Evolutionary conservation across 139 green algal species (phyloP).

Genomic region (Haematococcus lacustris): DNA sequence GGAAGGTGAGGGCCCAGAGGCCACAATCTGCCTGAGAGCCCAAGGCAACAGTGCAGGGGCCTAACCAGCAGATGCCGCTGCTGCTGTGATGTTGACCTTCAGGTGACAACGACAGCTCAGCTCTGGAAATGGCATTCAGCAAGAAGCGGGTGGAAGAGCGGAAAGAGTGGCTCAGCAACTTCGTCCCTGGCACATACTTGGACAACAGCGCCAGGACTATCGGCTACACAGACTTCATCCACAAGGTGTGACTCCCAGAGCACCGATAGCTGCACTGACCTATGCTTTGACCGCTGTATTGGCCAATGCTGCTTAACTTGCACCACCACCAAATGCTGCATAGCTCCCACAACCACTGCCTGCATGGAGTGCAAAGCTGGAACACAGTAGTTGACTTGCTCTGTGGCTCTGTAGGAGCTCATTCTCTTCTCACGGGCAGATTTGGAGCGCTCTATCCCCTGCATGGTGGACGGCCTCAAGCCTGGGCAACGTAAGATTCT

Average conservation of each 20-base stretch:
- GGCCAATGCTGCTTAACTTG: too few relatives aligned
- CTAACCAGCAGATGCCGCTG: too few relatives aligned
- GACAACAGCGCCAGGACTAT: conserved; percentile 78
- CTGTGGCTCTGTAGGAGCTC: conserved; percentile 83
- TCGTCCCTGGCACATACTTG: conserved; percentile 85
- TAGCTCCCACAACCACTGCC: conserved; percentile 90
- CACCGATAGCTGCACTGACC: too few relatives aligned
- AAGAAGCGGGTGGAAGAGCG: conserved; percentile 98
- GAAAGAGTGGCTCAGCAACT: conserved; percentile 88
- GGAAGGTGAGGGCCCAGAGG: conserved; percentile 58
- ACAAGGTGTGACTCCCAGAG: conserved; percentile 81
- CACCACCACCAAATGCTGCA: conserved; percentile 87
- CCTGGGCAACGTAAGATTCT: conserved; percentile 98
- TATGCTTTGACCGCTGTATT: too few relatives aligned
- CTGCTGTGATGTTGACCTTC: too few relatives aligned
- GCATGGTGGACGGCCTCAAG: conserved; percentile 95
- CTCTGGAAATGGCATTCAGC: conserved; percentile 96
- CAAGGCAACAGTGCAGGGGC: neutral
- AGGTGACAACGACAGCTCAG: conserved; percentile 67
- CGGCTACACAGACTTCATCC: conserved; percentile 91
- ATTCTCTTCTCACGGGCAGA: conserved; percentile 91
- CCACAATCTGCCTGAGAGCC: neutral
- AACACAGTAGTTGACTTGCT: conserved; percentile 80
- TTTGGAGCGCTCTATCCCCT: conserved; percentile 94
- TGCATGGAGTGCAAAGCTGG: too few relatives aligned